These are phyloP conservation scores for Backusella psychrophila DNA, from an alignment of 192 early-diverging fungal species.

Conservation along the genomic window DNA sequence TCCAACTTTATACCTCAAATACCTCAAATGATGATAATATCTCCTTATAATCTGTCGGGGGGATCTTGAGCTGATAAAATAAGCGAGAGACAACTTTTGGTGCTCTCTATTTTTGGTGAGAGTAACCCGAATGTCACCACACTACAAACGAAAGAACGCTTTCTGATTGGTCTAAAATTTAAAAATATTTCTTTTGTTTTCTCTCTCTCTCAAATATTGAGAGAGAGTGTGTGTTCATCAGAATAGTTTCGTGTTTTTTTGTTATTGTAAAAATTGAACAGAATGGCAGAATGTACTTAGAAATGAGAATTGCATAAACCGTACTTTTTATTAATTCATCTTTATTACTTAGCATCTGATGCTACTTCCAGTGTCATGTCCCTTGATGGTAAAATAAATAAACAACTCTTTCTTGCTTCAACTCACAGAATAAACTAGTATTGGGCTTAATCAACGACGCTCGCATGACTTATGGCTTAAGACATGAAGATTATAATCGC, in stretches of 20 bases:
- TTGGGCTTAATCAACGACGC: constrained; percentile 56
- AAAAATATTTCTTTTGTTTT: constrained; percentile 1
- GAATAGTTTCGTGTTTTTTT: not conserved
- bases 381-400: not conserved
- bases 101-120: too few relatives aligned
- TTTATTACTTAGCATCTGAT: not conserved
- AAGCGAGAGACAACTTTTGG: too few relatives aligned
- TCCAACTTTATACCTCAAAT: too few relatives aligned
- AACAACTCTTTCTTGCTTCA: not conserved
- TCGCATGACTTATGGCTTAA: constrained; percentile 71
- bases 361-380: not conserved
- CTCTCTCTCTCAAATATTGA: not conserved
- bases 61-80: too few relatives aligned
- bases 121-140: not conserved
- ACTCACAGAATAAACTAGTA: constrained; percentile 33
- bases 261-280: not conserved
- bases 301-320: not conserved
- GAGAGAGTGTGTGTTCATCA: not conserved
- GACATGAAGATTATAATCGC: constrained; percentile 78
- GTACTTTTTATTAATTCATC: not conserved
- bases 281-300: not conserved
- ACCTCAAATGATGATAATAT: too few relatives aligned
- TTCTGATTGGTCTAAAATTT: constrained; percentile 1
- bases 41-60: too few relatives aligned
- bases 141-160: not conserved